Percentiles rank a stretch among this genome's conserved stretches.
Conservation (phyloP, 352 stramenopile species). For the Pythium insidiosum region DNA sequence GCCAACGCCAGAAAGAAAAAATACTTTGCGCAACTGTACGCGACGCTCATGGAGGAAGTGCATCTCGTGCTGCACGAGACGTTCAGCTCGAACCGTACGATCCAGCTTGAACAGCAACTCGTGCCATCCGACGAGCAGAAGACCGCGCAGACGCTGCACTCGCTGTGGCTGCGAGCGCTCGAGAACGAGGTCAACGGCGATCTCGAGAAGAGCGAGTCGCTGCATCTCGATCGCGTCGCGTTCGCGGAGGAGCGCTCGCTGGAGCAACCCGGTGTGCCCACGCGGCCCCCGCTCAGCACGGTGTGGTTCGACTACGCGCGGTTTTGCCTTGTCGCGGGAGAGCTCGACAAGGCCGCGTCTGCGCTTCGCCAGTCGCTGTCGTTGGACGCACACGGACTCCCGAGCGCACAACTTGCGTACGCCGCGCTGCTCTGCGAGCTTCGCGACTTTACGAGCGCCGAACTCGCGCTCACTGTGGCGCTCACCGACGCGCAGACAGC, state of each 20-base stretch:
- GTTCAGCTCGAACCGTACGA: conserved; percentile 30
- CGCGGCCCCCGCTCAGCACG: conserved; percentile 11
- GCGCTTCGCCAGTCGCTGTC: conserved; percentile 52
- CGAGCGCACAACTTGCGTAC: conserved; percentile 39
- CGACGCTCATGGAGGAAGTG: conserved; percentile 72
- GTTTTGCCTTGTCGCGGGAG: conserved; percentile 38
- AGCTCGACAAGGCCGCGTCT: conserved; percentile 44
- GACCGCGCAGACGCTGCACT: conserved; percentile 19
- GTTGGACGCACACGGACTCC: conserved; percentile 26
- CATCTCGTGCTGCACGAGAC: conserved; percentile 50
- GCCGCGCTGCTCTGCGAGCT: conserved; percentile 55
- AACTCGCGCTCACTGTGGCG: conserved; percentile 35
- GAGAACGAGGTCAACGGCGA: conserved; percentile 71
- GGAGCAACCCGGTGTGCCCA: background rate
- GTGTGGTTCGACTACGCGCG: conserved; percentile 63
- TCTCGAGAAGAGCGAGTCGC: conserved; percentile 45
- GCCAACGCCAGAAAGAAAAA: conserved; percentile 29
- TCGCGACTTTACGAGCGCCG: conserved; percentile 29
- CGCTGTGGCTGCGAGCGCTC: conserved; percentile 37
- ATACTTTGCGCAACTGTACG: conserved; percentile 63
- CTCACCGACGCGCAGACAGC: conserved; percentile 12
- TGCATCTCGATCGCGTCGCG: conserved; percentile 60
- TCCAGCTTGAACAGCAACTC: conserved; percentile 18
- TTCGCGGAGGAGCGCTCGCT: conserved; percentile 32
- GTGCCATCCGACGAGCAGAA: conserved; percentile 16